Conservation (phyloP, 331 rosid species). For the Saraca asoca region DNA sequence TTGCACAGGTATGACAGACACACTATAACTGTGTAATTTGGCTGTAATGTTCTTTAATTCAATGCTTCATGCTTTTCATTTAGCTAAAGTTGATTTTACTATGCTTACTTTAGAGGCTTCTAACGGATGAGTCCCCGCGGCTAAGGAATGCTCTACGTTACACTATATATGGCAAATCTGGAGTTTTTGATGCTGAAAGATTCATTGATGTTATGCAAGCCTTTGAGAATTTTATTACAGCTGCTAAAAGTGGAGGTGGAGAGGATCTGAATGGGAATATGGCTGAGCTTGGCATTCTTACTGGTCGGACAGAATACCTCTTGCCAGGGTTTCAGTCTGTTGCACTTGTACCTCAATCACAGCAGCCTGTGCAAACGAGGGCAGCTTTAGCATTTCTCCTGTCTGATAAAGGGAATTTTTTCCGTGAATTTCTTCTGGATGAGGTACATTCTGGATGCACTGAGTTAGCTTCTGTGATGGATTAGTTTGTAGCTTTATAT, state of each 20-base stretch:
- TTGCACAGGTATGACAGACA: conserved; percentile 76
- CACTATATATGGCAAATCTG: conserved; percentile 94
- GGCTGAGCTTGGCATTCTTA: conserved; percentile 84
- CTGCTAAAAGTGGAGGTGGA: conserved; percentile 99
- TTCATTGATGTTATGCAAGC: conserved; percentile 99
- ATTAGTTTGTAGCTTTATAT: conserved; percentile 11
- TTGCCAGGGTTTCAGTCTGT: conserved; percentile 53
- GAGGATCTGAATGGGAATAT: conserved; percentile 74
- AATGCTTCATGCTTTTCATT: conserved; percentile 5
- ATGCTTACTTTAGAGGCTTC: conserved; percentile 67
- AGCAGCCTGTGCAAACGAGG: conserved; percentile 84
- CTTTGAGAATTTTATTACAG: conserved; percentile 90
- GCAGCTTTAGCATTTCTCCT: conserved; percentile 85
- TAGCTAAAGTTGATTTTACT: conserved; percentile 29
- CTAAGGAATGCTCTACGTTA: conserved; percentile 84
- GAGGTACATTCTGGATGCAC: conserved; percentile 62
- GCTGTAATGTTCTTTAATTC: no score
- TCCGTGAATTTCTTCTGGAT: conserved; percentile 94
- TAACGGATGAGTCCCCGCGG: conserved; percentile 96
- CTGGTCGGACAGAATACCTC: conserved; percentile 47
- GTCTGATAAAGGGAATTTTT: conserved; percentile 86
- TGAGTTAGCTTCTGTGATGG: conserved; percentile 27
- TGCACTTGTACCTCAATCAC: conserved; percentile 39
- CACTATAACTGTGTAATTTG: no score
- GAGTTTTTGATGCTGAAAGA: conserved; percentile 94